Percentiles rank a stretch among this genome's conserved stretches.
Conservation (phyloP, 1,284 basidiomycete species). For the Sporisorium exsertum region DNA sequence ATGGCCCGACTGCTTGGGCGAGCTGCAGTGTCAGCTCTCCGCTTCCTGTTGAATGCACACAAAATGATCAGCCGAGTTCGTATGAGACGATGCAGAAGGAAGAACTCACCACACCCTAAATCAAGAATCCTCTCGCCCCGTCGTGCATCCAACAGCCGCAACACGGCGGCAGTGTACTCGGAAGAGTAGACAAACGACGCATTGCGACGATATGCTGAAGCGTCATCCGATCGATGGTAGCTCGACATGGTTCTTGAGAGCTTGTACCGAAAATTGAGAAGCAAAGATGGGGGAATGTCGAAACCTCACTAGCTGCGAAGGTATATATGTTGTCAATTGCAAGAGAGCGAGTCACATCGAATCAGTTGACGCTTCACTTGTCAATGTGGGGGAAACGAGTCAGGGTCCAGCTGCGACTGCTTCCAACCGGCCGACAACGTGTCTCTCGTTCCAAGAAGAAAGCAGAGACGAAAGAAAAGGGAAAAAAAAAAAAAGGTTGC, state of each 20-base stretch:
- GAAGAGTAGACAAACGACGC: conserved; percentile 53
- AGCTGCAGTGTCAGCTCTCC: conserved; percentile 43
- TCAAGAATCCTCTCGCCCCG: conserved; percentile 48
- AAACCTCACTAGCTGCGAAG: not conserved
- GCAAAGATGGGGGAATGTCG: too few relatives aligned
- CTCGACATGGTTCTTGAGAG: not conserved
- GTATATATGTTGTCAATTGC: not conserved
- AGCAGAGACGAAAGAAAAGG: not conserved
- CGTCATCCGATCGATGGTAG: conserved; percentile 43
- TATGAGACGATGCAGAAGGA: not conserved
- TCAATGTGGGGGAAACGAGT: conserved; percentile 15
- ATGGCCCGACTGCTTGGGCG: conserved; percentile 10
- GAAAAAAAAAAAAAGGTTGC: not conserved
- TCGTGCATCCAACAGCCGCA: conserved; percentile 42
- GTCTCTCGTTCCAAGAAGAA: not conserved
- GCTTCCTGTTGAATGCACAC: conserved; percentile 14
- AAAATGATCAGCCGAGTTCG: not conserved
- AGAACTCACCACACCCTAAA: conserved; percentile 46
- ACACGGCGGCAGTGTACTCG: conserved; percentile 39
- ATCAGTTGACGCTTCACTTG: not conserved
- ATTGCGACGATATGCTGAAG: conserved; percentile 41
- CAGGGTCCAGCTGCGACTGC: conserved; percentile 13
- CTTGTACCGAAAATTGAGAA: not conserved
- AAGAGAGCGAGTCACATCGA: not conserved
- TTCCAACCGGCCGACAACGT: conserved; percentile 12